phyloP scores from a whole-genome alignment of 257 asterid genomes.

The Osmanthus fragrans region DNA sequence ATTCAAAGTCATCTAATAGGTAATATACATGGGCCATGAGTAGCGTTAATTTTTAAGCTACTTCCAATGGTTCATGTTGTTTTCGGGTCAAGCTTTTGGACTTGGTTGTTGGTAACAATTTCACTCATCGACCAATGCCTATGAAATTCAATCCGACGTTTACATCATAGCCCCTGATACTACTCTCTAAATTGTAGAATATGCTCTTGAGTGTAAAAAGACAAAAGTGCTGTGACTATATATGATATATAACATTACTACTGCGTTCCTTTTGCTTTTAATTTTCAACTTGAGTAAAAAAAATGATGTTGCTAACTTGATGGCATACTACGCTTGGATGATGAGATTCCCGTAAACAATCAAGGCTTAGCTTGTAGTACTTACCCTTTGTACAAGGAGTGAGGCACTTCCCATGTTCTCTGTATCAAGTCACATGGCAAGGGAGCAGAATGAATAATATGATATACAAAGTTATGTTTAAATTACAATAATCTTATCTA shows the following conservation, averaged over 20 bases:
- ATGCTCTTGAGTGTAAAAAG: neutral
- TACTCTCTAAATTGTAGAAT: too few species aligned
- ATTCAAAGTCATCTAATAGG: too few species aligned
- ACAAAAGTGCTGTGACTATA: neutral
- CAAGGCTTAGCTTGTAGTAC: neutral
- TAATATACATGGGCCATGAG: too few species aligned
- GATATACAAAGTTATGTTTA: neutral
- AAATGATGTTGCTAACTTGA: neutral
- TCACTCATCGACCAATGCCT: too few species aligned
- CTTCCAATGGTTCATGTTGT: too few species aligned
- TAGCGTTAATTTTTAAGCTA: too few species aligned
- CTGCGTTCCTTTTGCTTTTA: neutral
- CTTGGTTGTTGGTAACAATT: too few species aligned
- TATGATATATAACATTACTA: neutral
- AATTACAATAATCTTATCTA: neutral
- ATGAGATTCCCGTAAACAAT: neutral
- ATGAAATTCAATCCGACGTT: too few species aligned
- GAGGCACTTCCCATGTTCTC: slow-evolving; percentile 40
- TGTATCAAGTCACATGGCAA: slow-evolving; percentile 16
- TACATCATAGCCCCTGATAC: too few species aligned
- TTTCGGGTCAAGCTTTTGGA: too few species aligned
- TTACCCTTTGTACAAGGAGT: slow-evolving; percentile 42
- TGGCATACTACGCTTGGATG: neutral
- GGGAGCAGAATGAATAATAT: neutral
- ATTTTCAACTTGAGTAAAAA: neutral